These are phyloP conservation scores for apple (Malus domestica) DNA, from an alignment of 306 rosid genomes.

Conservation along the genomic window DNA sequence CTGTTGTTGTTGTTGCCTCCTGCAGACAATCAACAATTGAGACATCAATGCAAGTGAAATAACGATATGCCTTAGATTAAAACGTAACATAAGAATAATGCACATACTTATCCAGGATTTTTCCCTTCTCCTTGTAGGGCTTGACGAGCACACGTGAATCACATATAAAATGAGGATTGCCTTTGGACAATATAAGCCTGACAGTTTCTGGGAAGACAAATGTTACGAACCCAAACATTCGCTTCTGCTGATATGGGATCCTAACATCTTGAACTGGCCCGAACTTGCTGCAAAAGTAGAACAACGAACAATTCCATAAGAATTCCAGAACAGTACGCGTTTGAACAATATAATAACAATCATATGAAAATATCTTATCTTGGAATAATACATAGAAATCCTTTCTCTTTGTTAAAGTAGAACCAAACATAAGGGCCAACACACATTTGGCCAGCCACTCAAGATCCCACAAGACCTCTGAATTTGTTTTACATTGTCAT, in stretches of 20 bases:
- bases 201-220: conserved; percentile 94
- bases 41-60: background rate
- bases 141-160: conserved; percentile 96
- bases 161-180: conserved; percentile 95
- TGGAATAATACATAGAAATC: background rate
- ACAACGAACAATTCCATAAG: conserved; percentile 13
- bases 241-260: conserved; percentile 95
- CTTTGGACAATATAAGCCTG: conserved; percentile 74
- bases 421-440: background rate
- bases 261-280: conserved; percentile 99
- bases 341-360: background rate
- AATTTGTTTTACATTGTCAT: background rate
- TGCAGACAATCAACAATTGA: conserved; percentile 15
- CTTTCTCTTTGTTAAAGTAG: background rate
- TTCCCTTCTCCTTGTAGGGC: conserved; percentile 99
- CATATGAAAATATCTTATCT: background rate
- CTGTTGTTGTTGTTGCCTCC: conserved; percentile 55
- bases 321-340: conserved; percentile 6
- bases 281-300: conserved; percentile 57
- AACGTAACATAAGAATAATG: background rate
- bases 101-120: conserved; percentile 73
- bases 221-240: conserved; percentile 97
- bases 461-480: background rate
- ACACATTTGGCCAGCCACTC: background rate
- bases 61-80: background rate